phyloP scores from a whole-genome alignment of 2,329 filamentous ascomycete species.

The Talaromyces sp. region DNA sequence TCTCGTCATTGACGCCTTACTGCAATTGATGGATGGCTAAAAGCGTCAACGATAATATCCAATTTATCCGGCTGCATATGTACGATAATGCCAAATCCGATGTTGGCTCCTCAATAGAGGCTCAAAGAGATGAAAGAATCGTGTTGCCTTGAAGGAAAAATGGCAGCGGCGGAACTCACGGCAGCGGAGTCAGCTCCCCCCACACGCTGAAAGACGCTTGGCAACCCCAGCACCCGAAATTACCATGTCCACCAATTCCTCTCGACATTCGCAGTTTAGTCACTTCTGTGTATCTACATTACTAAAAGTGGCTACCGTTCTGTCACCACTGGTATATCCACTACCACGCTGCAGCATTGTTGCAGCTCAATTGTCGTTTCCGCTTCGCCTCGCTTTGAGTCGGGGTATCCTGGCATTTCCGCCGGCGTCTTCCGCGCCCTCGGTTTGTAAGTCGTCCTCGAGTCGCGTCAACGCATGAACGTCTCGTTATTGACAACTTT shows the following conservation, averaged over 20 bases:
- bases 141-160: not conserved
- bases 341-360: not conserved
- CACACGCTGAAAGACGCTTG: constrained; percentile 3
- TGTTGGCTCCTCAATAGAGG: not conserved
- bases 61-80: not conserved
- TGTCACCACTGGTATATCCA: not conserved
- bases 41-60: not conserved
- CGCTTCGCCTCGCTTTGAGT: not conserved
- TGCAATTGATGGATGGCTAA: not conserved
- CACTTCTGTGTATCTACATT: not conserved
- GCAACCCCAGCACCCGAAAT: not conserved
- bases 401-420: not conserved
- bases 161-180: not conserved
- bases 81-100: not conserved
- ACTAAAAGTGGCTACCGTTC: not conserved
- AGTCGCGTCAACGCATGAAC: not conserved
- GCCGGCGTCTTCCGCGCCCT: not conserved
- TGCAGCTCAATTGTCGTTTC: not conserved
- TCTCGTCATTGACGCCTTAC: not conserved
- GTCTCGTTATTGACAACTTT: not conserved
- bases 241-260: not conserved
- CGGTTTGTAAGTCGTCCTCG: not conserved
- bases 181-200: not conserved
- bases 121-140: not conserved
- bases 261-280: not conserved